Conservation (phyloP, 73 alveolate species). For the Paramecium pentaurelia region DNA sequence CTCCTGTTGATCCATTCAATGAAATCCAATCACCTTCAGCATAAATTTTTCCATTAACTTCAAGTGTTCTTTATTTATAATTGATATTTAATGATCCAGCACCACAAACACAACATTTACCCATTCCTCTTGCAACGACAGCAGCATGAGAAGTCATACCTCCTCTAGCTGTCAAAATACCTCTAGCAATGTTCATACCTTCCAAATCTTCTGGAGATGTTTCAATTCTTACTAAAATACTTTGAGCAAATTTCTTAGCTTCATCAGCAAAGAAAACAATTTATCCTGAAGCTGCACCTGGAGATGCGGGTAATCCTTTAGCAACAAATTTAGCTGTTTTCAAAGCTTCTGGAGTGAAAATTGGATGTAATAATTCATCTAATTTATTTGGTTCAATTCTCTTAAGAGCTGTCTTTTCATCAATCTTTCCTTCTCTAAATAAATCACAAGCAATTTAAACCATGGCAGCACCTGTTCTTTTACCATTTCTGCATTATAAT, state of each 20-base stretch:
- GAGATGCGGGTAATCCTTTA: conserved; percentile 71
- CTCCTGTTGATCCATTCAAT: conserved; percentile 79
- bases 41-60: conserved; percentile 52
- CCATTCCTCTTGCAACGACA: conserved; percentile 85
- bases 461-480: conserved; percentile 77
- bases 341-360: conserved; percentile 65
- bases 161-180: conserved; percentile 76
- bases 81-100: conserved; percentile 63
- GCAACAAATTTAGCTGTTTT: conserved; percentile 48
- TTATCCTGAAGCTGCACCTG: conserved; percentile 83
- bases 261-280: conserved; percentile 77
- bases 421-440: conserved; percentile 72
- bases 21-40: conserved; percentile 77
- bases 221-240: conserved; percentile 72
- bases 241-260: conserved; percentile 66
- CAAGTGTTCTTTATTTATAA: conserved; percentile 57
- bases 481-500: conserved; percentile 77
- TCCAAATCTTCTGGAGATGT: conserved; percentile 80
- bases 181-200: conserved; percentile 76
- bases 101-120: conserved; percentile 77
- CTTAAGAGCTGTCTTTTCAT: conserved; percentile 66
- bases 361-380: conserved; percentile 77
- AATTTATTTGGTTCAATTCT: conserved; percentile 58
- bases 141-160: conserved; percentile 90
- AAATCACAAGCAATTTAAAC: conserved; percentile 78